Percentiles rank a stretch among this genome's conserved stretches.
These are phyloP conservation scores for Nannochloris sp. DNA, from an alignment of 139 green algal genomes.

Conservation along the genomic window DNA sequence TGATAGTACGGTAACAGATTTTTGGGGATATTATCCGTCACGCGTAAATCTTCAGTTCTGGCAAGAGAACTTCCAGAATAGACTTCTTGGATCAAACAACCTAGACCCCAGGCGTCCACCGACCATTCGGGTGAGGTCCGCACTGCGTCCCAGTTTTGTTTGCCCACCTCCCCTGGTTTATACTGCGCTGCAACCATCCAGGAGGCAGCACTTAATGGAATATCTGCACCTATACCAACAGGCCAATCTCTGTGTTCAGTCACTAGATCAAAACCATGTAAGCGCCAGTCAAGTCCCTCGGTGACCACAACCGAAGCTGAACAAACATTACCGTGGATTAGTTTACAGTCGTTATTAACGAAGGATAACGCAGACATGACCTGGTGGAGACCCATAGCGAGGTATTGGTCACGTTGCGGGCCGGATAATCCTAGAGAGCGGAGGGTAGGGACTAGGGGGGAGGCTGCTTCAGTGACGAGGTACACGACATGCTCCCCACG, in stretches of 20 bases:
- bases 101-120: constrained; percentile 95
- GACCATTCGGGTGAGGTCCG: constrained; percentile 71
- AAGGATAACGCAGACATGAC: constrained; percentile 88
- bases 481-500: constrained; percentile 58
- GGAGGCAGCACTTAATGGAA: constrained; percentile 32
- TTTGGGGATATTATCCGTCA: constrained; percentile 67
- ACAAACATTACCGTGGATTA: constrained; percentile 91
- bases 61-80: constrained; percentile 48
- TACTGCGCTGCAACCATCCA: constrained; percentile 76
- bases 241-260: constrained; percentile 50
- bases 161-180: constrained; percentile 80
- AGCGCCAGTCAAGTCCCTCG: constrained; percentile 87
- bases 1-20: constrained; percentile 48
- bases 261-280: constrained; percentile 87
- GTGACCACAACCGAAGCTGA: constrained; percentile 82
- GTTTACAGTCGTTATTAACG: constrained; percentile 90
- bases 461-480: constrained; percentile 77
- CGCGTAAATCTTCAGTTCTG: constrained; percentile 68
- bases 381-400: constrained; percentile 81
- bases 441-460: constrained; percentile 39
- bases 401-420: constrained; percentile 65
- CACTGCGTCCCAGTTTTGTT: constrained; percentile 73
- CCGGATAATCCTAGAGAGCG: not conserved
- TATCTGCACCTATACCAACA: not conserved
- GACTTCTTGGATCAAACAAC: constrained; percentile 88